A percentile compares a stretch with the other conserved stretches of the same genome.
Conservation (phyloP, 257 asterid genomes). For the Solanum appendiculatum region DNA sequence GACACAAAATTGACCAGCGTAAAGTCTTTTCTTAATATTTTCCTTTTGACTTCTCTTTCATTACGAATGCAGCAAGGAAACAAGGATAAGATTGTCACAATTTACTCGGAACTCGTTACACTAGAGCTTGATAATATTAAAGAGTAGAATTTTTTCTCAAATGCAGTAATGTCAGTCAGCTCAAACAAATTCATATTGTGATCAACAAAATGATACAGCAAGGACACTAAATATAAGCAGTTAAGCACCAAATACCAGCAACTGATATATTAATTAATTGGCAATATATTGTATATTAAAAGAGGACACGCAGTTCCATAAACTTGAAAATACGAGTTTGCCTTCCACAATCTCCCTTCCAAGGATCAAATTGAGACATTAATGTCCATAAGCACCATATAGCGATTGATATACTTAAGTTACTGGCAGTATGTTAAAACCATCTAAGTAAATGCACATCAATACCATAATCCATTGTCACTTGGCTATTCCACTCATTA, state of each 20-base stretch:
- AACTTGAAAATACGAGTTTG: background rate
- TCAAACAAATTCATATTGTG: background rate
- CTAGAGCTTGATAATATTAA: background rate
- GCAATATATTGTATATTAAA: background rate
- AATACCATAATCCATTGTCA: background rate
- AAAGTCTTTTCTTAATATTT: background rate
- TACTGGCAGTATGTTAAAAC: background rate
- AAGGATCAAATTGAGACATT: background rate
- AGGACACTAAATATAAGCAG: background rate
- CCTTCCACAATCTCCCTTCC: background rate
- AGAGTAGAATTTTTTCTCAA: background rate
- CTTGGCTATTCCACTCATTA: background rate
- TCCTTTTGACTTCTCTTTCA: background rate
- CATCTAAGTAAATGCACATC: background rate
- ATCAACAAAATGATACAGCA: background rate
- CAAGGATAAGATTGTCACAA: background rate
- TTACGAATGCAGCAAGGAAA: background rate
- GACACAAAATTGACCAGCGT: background rate
- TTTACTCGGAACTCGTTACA: background rate
- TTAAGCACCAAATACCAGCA: background rate
- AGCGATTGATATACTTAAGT: background rate
- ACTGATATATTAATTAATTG: background rate
- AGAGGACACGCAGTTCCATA: background rate
- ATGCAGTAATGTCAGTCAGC: background rate
- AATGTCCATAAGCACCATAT: background rate